A percentile compares a stretch with the other conserved stretches of the same genome.
Conservation (phyloP, 768 basidiomycete genomes). For the Amanita fuliginea region DNA sequence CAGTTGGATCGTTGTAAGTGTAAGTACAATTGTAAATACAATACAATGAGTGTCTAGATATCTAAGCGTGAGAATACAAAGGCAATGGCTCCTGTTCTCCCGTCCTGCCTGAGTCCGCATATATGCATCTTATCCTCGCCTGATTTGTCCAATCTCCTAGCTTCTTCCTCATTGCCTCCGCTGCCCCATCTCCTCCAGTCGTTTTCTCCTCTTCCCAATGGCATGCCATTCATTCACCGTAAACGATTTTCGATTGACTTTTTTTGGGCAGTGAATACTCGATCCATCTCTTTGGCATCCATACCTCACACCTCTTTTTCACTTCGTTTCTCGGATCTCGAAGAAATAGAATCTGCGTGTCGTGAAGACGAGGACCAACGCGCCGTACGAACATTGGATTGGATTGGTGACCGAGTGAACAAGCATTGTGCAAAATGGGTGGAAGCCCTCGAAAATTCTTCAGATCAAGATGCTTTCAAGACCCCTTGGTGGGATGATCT, state of each 20-base stretch:
- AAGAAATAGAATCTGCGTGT: slow-evolving; percentile 62
- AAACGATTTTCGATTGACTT: slow-evolving; percentile 1
- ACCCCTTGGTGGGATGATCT: slow-evolving; percentile 90
- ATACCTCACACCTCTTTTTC: slow-evolving; percentile 64
- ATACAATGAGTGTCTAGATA: too few relatives aligned
- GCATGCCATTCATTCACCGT: slow-evolving; percentile 24
- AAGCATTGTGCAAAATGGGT: slow-evolving; percentile 61
- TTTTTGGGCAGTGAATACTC: slow-evolving; percentile 53
- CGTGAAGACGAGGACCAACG: slow-evolving; percentile 73
- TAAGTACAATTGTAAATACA: too few relatives aligned
- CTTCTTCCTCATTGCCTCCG: slow-evolving; percentile 49
- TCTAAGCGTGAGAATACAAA: background rate
- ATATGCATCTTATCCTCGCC: slow-evolving; percentile 63
- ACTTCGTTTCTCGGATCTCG: slow-evolving; percentile 68
- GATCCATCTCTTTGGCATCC: slow-evolving; percentile 62
- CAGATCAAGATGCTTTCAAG: slow-evolving; percentile 27
- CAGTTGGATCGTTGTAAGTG: background rate
- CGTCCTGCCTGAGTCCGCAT: slow-evolving; percentile 73
- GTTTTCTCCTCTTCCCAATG: slow-evolving; percentile 76
- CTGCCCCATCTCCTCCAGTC: slow-evolving; percentile 71
- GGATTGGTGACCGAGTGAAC: slow-evolving; percentile 67
- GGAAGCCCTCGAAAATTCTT: slow-evolving; percentile 43
- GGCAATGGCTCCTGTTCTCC: slow-evolving; percentile 31
- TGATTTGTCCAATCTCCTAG: slow-evolving; percentile 56
- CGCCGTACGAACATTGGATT: slow-evolving; percentile 73